Percentiles rank a stretch among this genome's conserved stretches.
phyloP scores from a whole-genome alignment of 768 basidiomycete genomes.

The Suillus hirtellus region DNA sequence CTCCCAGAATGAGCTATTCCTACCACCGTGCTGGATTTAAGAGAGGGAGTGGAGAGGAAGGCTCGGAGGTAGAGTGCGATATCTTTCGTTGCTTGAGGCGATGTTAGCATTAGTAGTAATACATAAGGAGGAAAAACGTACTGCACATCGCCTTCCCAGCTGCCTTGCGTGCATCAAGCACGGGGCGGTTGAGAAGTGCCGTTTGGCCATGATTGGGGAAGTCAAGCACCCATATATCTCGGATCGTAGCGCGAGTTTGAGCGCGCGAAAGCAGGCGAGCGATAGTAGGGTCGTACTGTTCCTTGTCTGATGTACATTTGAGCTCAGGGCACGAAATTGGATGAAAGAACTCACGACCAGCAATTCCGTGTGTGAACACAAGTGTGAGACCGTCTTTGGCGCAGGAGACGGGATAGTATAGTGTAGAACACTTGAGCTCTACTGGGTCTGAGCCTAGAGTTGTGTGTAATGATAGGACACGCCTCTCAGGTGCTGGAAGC shows the following conservation, averaged over 20 bases:
- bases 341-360: conserved; percentile 24
- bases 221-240: conserved; percentile 37
- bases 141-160: conserved; percentile 21
- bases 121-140: conserved; percentile 11
- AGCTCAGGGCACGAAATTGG: background rate
- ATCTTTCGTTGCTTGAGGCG: conserved; percentile 25
- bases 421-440: conserved; percentile 24
- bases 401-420: conserved; percentile 28
- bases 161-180: conserved; percentile 27
- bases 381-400: conserved; percentile 23
- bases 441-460: conserved; percentile 20
- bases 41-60: conserved; percentile 26
- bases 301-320: conserved; percentile 23
- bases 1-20: conserved; percentile 31
- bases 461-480: conserved; percentile 16
- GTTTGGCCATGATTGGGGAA: conserved; percentile 39
- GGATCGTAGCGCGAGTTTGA: conserved; percentile 16
- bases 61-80: conserved; percentile 24
- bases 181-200: conserved; percentile 30
- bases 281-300: conserved; percentile 27
- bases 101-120: background rate
- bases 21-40: conserved; percentile 25
- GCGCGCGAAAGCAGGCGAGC: background rate
- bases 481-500: conserved; percentile 18
- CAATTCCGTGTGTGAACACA: conserved; percentile 28